Evolutionary conservation across 139 green algal species (phyloP), one percentile per base, ranked within the genome.

Genomic region (Pseudopediastrum boryanum): DNA sequence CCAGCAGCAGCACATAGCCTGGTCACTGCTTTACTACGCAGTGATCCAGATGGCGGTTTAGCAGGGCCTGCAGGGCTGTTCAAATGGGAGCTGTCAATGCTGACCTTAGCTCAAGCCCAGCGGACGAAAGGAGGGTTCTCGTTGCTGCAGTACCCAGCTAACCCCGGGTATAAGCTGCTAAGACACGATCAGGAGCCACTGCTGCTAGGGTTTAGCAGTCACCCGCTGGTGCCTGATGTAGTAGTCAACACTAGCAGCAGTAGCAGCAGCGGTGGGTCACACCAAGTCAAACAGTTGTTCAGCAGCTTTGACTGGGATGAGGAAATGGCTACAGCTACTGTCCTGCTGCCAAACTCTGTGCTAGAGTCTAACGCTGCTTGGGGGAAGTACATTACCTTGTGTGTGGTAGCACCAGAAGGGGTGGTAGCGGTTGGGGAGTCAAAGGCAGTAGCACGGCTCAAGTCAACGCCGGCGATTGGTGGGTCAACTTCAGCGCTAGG

Each of bases 271-370:
- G n/a, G 61, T 81, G 44, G n/a, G n/a, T n/a, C n/a, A n/a, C n/a
- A n/a, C n/a, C n/a, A n/a, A n/a, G 31, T 70, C 35, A 67, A 67
- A 39, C 78, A 83, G 69, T 69, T 83, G 44, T 58, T 83, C 67
- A 44, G 10, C 3, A 41, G 46, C 5, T 83, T 79, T 29, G 78
- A 68, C 0, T 83, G 78, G 78, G 78, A 79, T 19, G 78, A 83
- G 52, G 66, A 74, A 21, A 25, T 31, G 1, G 78, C 46, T 1
- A 56, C 39, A 9, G 78, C 78, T 36, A 46, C 67, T 25, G 6
- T 83, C 31, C 61, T 83, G 46, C 69, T 83, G 43, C 44, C 78
- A 9, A 69, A 48, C 21, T 21, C 59, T 0, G 44, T 78, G 2
- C 3, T 25, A 0, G 58, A 74, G 59, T 42, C 68, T 13, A 41